Conservation (phyloP, 345 rosid genomes). For the thale cress (Arabidopsis thaliana) region TAIR10.1 NC_003070.9:1193001-1193500, state of each 20-base stretch:
- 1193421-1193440: not conserved
- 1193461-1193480: conserved; percentile 68
- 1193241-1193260: conserved; percentile 64
- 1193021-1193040: conserved; percentile 88
- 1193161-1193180: conserved; percentile 86
- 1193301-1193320: conserved; percentile 66
- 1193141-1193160: conserved; percentile 93
- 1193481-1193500: conserved; percentile 78
- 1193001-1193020: conserved; percentile 91
- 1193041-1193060: conserved; percentile 68
- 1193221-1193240: conserved; percentile 78
- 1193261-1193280: conserved; percentile 77
- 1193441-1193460: conserved; percentile 48
- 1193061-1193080: conserved; percentile 35
- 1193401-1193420: not conserved
- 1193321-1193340: conserved; percentile 51
- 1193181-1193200: conserved; percentile 87
- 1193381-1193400: not conserved
- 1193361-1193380: not conserved
- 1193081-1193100: not conserved
- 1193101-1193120: conserved; percentile 10
- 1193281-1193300: conserved; percentile 93
- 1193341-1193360: conserved; percentile 1
- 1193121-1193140: conserved; percentile 38
- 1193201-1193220: conserved; percentile 77